Base-by-base conservation (phyloP, 192 early-diverging fungal species). In the Phlyctochytrium planicorne region DNA sequence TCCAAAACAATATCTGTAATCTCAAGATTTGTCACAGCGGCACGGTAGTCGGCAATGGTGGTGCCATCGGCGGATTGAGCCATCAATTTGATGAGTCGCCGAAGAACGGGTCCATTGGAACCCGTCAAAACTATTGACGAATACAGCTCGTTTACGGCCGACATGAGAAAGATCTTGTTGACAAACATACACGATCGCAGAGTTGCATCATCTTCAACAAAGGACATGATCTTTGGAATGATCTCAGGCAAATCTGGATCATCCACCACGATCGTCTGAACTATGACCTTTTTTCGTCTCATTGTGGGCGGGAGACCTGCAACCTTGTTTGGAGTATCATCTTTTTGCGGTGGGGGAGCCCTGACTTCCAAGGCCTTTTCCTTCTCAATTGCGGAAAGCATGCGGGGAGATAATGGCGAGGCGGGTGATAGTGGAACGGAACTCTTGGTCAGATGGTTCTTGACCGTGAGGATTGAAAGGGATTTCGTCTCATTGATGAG, bases 31-130 rank as follows among this genome's bases (percentile, higher is more conserved):
- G 35, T 12, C 17, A 70, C 68, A 35, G 6, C 12, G n/a, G 17
- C 30, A 17, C 68, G 60, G 53, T 70, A 70, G 52, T 70, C 68
- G 29, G 61, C 20, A 4, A 70, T 20, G 0, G 68, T 70, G 12
- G 62, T 31, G 24, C 30, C 31, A 20, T 70, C 68, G 3, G 68
- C 60, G 0, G 68, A 31, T 14, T 52, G 25, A 17, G 60, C 30
- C 29, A 70, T 50, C 1, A 70, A 50, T 53, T 70, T 70, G 12
- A 70, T 20, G n/a, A 70, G 60, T 12, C 61, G 12, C 0, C 12
- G n/a, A 14, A 70, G 32, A 27, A 70, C 68, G 6, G 36, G 68
- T 0, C 68, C 68, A 1, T 47, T 20, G 4, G 68, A 12, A 2
- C 68, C 68, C 20, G 50, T 50, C 16, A 70, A 35, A 0, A 40